Evolutionary conservation across 1,284 basidiomycete genomes (phyloP), one percentile per base, ranked within the genome.

Genomic region (Cystobasidium pallidum): DNA sequence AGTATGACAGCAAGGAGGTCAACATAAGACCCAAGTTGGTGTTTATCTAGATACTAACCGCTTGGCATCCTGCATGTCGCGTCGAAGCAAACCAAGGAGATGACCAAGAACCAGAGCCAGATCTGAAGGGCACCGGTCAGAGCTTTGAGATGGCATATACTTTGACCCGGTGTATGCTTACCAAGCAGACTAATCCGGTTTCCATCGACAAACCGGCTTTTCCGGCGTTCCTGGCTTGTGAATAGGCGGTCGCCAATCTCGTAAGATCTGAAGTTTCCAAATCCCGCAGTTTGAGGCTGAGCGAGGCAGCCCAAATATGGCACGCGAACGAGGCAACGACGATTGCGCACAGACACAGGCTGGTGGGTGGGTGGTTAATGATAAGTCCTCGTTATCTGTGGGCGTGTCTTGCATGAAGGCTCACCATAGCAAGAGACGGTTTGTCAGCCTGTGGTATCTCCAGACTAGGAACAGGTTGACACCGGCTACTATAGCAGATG

Each of bases 201-300:
- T 57, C 54, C 32, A 36, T 57, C 19, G 32, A 17, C 32, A 57
- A 57, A 21, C 54, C 54, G 26, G 54, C 54, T 36, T 34, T 57
- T n/a, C 24, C 54, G 36, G 32, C 54, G 4, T 32, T 57, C 4
- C 13, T 36, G n/a, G 54, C 54, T 10, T 34, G 11, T 1, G 28
- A 24, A 8, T 1, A 34, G 0, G 19, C 6, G 6, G 28, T 19
- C 17, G 28, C n/a, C 4, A 57, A 36, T 11, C 21, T 36, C 15
- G 54, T 4, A 57, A 36, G 3, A n/a, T 57, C 13, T 32, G 30
- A 7, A 8, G 21, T 15, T 19, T 34, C 32, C 15, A 57, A 57
- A 28, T 57, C 11, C 2, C 54, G 54, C n/a, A 57, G 15, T 19
- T 36, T 36, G 30, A 57, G 10, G 54, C 3, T 34, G 19, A 57